Percentiles rank a stretch among this genome's conserved stretches.
Evolutionary conservation across 2,329 filamentous ascomycete species (phyloP).

Genomic region (Byssochlamys sp.): DNA sequence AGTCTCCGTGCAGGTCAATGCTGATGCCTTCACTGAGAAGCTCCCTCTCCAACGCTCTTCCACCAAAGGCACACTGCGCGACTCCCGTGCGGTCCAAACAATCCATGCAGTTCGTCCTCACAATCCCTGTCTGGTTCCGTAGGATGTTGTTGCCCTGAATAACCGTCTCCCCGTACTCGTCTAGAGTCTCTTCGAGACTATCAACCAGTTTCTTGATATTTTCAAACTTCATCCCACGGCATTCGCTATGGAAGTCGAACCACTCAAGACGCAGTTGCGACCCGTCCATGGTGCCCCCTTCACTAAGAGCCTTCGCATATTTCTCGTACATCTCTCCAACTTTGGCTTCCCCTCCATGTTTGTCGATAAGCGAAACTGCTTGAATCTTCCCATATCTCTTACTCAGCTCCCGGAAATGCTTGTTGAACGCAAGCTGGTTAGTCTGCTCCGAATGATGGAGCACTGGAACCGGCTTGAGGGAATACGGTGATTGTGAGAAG

Average conservation of each 20-base stretch:
- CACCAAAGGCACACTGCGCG: slow-evolving; percentile 81
- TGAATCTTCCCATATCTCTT: slow-evolving; percentile 67
- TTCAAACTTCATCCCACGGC: slow-evolving; percentile 94
- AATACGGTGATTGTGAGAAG: slow-evolving; percentile 90
- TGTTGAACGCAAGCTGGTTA: slow-evolving; percentile 68
- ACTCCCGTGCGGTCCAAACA: slow-evolving; percentile 94
- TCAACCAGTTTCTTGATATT: slow-evolving; percentile 76
- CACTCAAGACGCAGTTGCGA: slow-evolving; percentile 65
- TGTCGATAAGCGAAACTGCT: slow-evolving; percentile 77
- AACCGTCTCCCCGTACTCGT: slow-evolving; percentile 62
- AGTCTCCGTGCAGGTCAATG: slow-evolving; percentile 65
- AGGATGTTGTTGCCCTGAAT: slow-evolving; percentile 35
- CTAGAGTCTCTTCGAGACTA: slow-evolving; percentile 57
- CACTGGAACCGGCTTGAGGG: slow-evolving; percentile 75
- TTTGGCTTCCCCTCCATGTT: slow-evolving; percentile 68
- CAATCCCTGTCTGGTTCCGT: slow-evolving; percentile 57
- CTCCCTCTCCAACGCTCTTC: slow-evolving; percentile 70
- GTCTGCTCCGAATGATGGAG: slow-evolving; percentile 70
- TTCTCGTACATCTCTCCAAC: slow-evolving; percentile 71
- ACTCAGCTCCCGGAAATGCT: slow-evolving; percentile 64
- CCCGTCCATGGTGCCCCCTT: slow-evolving; percentile 45
- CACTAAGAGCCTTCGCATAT: slow-evolving; percentile 58
- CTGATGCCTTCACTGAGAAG: slow-evolving; percentile 66
- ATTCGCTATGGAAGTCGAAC: slow-evolving; percentile 93
- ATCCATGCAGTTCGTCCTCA: slow-evolving; percentile 98